Conservation (phyloP, 2,329 filamentous ascomycete species). For the Colletotrichum sp. region DNA sequence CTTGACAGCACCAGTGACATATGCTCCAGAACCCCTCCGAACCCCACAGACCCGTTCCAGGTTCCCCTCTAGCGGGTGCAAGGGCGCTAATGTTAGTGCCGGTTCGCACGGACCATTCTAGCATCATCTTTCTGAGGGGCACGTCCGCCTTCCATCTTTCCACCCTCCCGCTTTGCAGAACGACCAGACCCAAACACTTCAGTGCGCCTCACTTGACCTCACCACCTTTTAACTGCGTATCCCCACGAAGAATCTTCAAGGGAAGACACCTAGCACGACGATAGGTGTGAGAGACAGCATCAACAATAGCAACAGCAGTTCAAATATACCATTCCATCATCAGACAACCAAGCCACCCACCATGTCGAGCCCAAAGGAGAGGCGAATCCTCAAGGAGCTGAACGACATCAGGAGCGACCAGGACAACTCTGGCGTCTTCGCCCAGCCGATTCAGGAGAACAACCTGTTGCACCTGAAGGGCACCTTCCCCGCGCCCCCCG, state of each 20-base stretch:
- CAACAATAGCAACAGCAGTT: not conserved
- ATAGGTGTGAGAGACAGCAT: not conserved
- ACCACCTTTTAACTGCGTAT: not conserved
- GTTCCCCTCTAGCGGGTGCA: not conserved
- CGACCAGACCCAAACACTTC: not conserved
- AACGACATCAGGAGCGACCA: constrained; percentile 75
- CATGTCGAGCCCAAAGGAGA: constrained; percentile 58
- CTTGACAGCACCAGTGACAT: not conserved
- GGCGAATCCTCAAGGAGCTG: constrained; percentile 77
- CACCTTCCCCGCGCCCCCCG: constrained; percentile 83
- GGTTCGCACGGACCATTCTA: constrained; percentile 14
- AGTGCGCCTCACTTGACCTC: not conserved
- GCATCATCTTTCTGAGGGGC: constrained; percentile 14
- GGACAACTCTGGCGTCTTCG: constrained; percentile 76
- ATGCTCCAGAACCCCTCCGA: not conserved
- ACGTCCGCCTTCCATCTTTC: not conserved
- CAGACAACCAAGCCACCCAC: constrained; percentile 14
- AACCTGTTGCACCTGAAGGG: constrained; percentile 85
- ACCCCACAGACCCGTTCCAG: not conserved
- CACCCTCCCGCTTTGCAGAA: not conserved
- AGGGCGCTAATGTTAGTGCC: constrained; percentile 5
- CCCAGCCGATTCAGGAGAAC: constrained; percentile 66
- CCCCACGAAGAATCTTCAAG: not conserved
- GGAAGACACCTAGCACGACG: not conserved
- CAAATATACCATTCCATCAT: not conserved